phyloP scores from a whole-genome alignment of 352 stramenopile genomes.

The Blastocystis sp. region DNA sequence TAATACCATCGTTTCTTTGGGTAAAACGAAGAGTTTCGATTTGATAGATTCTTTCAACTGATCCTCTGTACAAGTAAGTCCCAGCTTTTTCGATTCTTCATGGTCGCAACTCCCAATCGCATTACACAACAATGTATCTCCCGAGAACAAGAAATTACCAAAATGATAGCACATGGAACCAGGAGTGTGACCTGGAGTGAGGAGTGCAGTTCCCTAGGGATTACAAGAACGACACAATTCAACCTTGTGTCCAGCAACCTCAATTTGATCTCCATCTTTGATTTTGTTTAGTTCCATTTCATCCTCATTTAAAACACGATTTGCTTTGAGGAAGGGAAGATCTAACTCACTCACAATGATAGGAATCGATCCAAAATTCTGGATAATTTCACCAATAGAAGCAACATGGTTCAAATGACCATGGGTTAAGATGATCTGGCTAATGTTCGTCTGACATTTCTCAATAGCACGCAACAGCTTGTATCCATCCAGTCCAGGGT shows the following conservation, averaged over 20 bases:
- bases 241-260: constrained; percentile 1
- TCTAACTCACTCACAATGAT: constrained; percentile 2
- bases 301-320: neutral
- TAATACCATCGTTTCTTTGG: constrained; percentile 5
- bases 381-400: neutral
- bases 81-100: neutral
- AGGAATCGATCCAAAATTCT: neutral
- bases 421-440: constrained; percentile 12
- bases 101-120: neutral
- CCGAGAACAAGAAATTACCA: constrained; percentile 50
- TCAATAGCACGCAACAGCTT: constrained; percentile 48
- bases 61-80: neutral
- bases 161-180: constrained; percentile 54
- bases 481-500: constrained; percentile 22
- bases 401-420: neutral
- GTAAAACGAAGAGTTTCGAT: constrained; percentile 48
- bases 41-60: constrained; percentile 17
- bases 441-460: constrained; percentile 30
- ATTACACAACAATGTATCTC: constrained; percentile 30
- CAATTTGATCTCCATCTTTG: constrained; percentile 5
- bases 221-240: neutral
- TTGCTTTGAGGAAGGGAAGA: neutral
- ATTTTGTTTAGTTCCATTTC: constrained; percentile 21
- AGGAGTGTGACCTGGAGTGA: constrained; percentile 23
- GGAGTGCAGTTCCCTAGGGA: neutral